Evolutionary conservation across 345 rosid genomes (phyloP), one percentile per base, ranked within the genome.

Genomic region (Litchi chinensis): DNA sequence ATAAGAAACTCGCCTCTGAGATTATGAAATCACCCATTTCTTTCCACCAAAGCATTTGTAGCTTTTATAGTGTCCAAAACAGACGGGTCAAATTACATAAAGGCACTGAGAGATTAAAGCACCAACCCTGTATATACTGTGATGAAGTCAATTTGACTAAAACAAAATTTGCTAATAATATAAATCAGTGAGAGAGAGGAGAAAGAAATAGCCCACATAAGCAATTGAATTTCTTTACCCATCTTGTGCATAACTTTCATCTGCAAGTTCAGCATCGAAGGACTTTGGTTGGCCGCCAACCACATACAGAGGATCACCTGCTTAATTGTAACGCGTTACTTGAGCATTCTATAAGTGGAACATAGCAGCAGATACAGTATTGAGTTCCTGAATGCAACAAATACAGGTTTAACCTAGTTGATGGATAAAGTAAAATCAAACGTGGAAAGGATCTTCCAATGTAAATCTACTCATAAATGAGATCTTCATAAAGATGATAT

Each of bases 251-350:
- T 85, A 84, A 70, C 80, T 82, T 79, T 84, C 90, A 82, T 89
- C 89, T 13, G 79, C 85, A 66, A 52, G n/a, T 80, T 88, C 89
- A 68, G 86, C 72, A 75, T 79, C 84, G 59, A 81, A 85, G 80
- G 81, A 73, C 81, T 82, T 90, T 54, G 98, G 95, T 80, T 86
- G 90, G 77, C 97, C 97, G 3, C 97, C 95, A 46, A 64, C 82
- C 62, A 78, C 85, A 86, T 93, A 92, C 22, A 92, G 95, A 67
- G 95, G 92, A 88, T 95, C 92, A 69, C 94, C 98, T 93, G 91
- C 76, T 82, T 5, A 56, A 56, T 57, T 43, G 24, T 69, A 74
- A 46, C 70, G 71, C 5, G 8, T n/a, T 39, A 13, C 21, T 59
- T 15, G 13, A 39, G n/a, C 28, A 59, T 73, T 37, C 65, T 32